Percentiles rank a stretch among this genome's conserved stretches.
phyloP scores from a whole-genome alignment of 768 basidiomycete genomes.

The Leccinum barrowsii region DNA sequence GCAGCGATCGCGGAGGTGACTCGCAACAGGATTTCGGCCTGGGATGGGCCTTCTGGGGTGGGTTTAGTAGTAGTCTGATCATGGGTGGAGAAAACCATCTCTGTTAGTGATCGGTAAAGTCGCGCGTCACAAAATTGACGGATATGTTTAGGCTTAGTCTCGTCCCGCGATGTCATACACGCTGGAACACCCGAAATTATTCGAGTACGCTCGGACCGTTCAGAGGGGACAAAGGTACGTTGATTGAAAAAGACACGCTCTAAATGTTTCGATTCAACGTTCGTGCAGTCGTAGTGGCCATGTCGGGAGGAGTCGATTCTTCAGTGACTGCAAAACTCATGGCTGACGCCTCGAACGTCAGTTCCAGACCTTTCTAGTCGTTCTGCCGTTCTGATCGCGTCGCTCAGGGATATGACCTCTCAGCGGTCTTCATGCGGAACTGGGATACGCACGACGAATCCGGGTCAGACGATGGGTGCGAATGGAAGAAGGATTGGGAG shows the following conservation, averaged over 20 bases:
- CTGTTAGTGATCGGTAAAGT: not conserved
- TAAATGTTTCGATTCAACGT: not conserved
- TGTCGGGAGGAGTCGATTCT: constrained; percentile 96
- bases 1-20: constrained; percentile 94
- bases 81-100: constrained; percentile 31
- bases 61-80: not conserved
- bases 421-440: constrained; percentile 93
- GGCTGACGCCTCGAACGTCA: constrained; percentile 50
- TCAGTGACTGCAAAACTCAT: constrained; percentile 82
- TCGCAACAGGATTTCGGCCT: constrained; percentile 85
- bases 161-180: constrained; percentile 12
- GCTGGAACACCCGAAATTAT: constrained; percentile 10
- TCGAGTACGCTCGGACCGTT: constrained; percentile 13
- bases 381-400: not conserved
- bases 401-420: constrained; percentile 71
- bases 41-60: constrained; percentile 58
- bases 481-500: constrained; percentile 95
- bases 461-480: constrained; percentile 77
- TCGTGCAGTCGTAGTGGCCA: constrained; percentile 74
- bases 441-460: constrained; percentile 89
- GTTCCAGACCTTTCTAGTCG: constrained; percentile 1
- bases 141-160: constrained; percentile 10
- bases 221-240: constrained; percentile 29
- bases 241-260: not conserved
- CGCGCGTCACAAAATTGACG: not conserved